Evolutionary conservation across 2,329 filamentous ascomycete genomes (phyloP).

Genomic region (Emmonsiellopsis sp.): DNA sequence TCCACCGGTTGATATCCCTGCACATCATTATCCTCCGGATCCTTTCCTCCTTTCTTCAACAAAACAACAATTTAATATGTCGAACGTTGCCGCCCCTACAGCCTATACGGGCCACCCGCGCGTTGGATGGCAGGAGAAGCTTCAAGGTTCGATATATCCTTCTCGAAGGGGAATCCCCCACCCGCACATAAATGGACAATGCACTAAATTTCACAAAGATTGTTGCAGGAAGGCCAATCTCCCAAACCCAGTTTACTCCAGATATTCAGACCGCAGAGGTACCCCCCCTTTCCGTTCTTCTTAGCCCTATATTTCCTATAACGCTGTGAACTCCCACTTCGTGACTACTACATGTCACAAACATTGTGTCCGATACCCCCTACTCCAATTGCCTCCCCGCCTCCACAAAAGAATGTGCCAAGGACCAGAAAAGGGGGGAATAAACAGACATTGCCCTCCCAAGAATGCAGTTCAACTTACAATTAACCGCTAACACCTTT

Average conservation of each 20-base stretch:
- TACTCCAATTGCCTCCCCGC: too few species aligned
- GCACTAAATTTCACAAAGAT: conserved; percentile 34
- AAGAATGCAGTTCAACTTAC: not conserved
- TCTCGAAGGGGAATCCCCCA: not conserved
- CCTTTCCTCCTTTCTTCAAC: conserved; percentile 2
- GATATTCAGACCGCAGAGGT: conserved; percentile 69
- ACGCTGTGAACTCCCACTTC: too few species aligned
- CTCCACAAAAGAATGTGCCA: too few species aligned
- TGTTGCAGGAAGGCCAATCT: conserved; percentile 49
- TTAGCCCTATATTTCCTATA: conserved; percentile 3
- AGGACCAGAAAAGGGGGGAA: too few species aligned
- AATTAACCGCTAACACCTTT: conserved; percentile 5
- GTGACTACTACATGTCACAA: too few species aligned
- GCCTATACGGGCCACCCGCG: conserved; percentile 15
- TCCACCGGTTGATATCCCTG: not conserved
- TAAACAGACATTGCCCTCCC: too few species aligned
- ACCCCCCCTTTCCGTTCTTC: conserved; percentile 13
- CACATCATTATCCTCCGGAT: not conserved
- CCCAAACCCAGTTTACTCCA: conserved; percentile 53
- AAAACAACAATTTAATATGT: conserved; percentile 8
- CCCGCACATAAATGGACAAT: conserved; percentile 1
- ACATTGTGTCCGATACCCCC: too few species aligned
- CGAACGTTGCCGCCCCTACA: conserved; percentile 13
- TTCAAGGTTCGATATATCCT: conserved; percentile 40
- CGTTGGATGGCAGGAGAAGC: conserved; percentile 47